phyloP scores from a whole-genome alignment of 345 rosid genomes.

The Clausena lansium region DNA sequence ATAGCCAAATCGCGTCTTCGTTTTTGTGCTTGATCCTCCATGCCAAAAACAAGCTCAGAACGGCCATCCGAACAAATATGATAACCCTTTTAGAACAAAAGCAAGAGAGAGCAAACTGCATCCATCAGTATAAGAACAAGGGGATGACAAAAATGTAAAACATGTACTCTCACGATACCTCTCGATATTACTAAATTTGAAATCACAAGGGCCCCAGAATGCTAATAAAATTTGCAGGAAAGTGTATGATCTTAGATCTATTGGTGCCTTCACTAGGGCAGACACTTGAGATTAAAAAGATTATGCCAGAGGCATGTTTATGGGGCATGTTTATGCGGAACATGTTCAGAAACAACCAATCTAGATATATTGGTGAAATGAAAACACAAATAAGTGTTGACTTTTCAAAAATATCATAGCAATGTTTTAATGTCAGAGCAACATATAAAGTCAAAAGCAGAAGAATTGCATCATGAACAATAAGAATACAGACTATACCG shows the following conservation, averaged over 20 bases:
- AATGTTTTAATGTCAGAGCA: not conserved
- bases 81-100: constrained; percentile 62
- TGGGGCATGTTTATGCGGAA: not conserved
- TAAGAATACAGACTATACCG: constrained; percentile 41
- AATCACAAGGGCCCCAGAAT: not conserved
- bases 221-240: not conserved
- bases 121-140: constrained; percentile 3
- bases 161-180: too few species aligned
- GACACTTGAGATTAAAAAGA: not conserved
- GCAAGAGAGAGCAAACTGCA: constrained; percentile 14
- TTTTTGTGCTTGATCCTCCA: constrained; percentile 78
- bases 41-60: constrained; percentile 68
- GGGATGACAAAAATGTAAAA: not conserved
- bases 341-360: not conserved
- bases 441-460: constrained; percentile 6
- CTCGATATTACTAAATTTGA: not conserved
- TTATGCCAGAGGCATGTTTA: not conserved
- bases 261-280: not conserved
- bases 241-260: not conserved
- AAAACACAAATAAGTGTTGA: not conserved
- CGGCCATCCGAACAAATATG: constrained; percentile 62
- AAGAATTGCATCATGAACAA: not conserved
- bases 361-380: not conserved
- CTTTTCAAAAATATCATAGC: not conserved
- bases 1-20: constrained; percentile 79